Percentiles rank a stretch among this genome's conserved stretches.
These are phyloP conservation scores for Syzygium syzygioides DNA, from an alignment of 441 rosid genomes.

Conservation along the genomic window DNA sequence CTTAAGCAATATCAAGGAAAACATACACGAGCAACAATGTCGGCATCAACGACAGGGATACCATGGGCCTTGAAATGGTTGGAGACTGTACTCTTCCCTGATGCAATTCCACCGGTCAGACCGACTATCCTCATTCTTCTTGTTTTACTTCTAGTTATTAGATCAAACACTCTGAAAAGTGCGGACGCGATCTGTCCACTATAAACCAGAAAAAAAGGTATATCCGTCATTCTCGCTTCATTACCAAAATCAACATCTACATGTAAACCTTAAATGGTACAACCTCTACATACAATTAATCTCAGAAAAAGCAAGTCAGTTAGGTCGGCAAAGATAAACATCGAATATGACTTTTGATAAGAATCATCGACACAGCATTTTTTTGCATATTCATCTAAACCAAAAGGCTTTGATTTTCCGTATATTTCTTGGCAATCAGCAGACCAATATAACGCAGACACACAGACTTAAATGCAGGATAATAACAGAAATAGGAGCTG, in stretches of 20 bases:
- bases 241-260: background rate
- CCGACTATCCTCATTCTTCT: conserved; percentile 69
- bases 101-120: conserved; percentile 82
- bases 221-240: background rate
- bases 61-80: conserved; percentile 66
- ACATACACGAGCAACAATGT: conserved; percentile 66
- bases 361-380: background rate
- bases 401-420: background rate
- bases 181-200: background rate
- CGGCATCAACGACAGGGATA: conserved; percentile 72
- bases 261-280: background rate
- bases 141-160: background rate
- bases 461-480: background rate
- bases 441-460: background rate
- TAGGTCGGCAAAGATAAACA: background rate
- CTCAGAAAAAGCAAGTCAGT: background rate
- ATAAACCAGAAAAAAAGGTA: background rate
- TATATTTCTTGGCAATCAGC: background rate
- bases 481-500: background rate
- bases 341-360: background rate
- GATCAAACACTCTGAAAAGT: background rate
- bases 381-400: background rate
- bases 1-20: background rate
- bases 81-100: conserved; percentile 88
- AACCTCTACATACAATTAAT: background rate